Base-by-base conservation (phyloP, 2,329 filamentous ascomycete species). In the Cladosporium sp. region DNA sequence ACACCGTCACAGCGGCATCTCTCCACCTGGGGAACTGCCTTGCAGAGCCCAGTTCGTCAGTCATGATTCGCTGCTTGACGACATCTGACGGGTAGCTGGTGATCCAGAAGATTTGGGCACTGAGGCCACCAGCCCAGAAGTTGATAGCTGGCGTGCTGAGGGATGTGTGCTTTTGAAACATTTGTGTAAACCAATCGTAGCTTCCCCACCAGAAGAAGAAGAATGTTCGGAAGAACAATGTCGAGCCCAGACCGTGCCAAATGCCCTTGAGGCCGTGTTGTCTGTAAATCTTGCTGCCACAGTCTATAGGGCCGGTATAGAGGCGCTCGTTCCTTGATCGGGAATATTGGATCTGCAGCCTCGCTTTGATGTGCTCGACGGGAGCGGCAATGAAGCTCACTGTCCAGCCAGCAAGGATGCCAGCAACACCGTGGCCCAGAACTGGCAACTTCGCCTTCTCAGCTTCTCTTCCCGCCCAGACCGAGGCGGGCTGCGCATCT, bases 41-140 rank as follows among this genome's bases (percentile, higher is more conserved):
- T 52, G 79, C 87, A 58, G 86, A 85, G 1, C 86, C 91, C 47
- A 97, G 73, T 4, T 88, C 84, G 70, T 97, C 93, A 12, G 92
- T 96, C 93, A 99, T 97, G 66, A 99, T 86, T 27, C 90, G 80
- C 75, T 97, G 92, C 78, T 97, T 97, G 50, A 97, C 84, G 12
- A 61, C 57, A 67, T 97, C 92, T 42, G 83, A 88, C 1, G 93
- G 92, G 66, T 97, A 97, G 57, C 86, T 88, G 15, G 87, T 89
- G 38, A 96, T 69, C 93, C 93, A 99, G 67, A 96, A 99, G 13
- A 96, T 73, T 74, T 99, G 93, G 0, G 93, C 93, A 42, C 86
- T 91, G 45, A 97, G 73, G 0, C 93, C 93, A 3, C 93, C 93
- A 0, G 93, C 92, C 92, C 92, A 97, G 74, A 99, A 99, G 67